phyloP scores from a whole-genome alignment of 2,329 filamentous ascomycete species.

The Aspergillus sp. region DNA sequence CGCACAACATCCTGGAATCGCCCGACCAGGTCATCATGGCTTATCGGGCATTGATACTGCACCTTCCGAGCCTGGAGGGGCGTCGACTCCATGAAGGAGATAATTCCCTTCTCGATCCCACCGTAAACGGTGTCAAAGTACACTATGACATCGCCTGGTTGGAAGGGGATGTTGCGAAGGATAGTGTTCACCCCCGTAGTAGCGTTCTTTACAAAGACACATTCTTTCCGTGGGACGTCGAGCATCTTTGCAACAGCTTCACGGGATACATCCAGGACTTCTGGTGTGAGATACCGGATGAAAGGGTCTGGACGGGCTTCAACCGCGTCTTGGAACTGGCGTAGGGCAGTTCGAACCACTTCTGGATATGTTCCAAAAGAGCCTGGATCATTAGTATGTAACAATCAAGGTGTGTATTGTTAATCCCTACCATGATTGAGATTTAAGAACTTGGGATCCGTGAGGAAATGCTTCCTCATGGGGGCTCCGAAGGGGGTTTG shows the following conservation, averaged over 20 bases:
- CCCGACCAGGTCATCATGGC: background rate
- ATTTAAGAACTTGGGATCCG: too few species aligned
- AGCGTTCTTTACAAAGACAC: slow-evolving; percentile 2
- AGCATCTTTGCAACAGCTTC: background rate
- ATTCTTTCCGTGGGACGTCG: background rate
- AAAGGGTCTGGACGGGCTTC: slow-evolving; percentile 3
- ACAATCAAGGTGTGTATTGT: too few species aligned
- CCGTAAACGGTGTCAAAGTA: slow-evolving; percentile 2
- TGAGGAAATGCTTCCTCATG: too few species aligned
- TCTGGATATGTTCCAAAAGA: slow-evolving; percentile 2
- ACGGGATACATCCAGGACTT: background rate
- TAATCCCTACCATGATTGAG: too few species aligned
- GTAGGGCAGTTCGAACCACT: background rate
- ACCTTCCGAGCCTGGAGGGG: slow-evolving; percentile 3
- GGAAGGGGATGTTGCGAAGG: background rate
- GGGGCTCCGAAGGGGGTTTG: too few species aligned
- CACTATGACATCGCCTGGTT: background rate
- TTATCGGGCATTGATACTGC: slow-evolving; percentile 1
- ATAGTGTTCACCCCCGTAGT: slow-evolving; percentile 3
- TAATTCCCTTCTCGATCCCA: background rate
- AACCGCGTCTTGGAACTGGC: background rate
- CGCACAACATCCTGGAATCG: slow-evolving; percentile 1
- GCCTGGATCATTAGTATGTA: background rate
- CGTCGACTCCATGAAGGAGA: slow-evolving; percentile 3
- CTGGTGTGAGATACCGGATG: background rate